Evolutionary conservation across 2,329 filamentous ascomycete species (phyloP), one percentile per base, ranked within the genome.

Genomic region (Fusarium austroafricanum): DNA sequence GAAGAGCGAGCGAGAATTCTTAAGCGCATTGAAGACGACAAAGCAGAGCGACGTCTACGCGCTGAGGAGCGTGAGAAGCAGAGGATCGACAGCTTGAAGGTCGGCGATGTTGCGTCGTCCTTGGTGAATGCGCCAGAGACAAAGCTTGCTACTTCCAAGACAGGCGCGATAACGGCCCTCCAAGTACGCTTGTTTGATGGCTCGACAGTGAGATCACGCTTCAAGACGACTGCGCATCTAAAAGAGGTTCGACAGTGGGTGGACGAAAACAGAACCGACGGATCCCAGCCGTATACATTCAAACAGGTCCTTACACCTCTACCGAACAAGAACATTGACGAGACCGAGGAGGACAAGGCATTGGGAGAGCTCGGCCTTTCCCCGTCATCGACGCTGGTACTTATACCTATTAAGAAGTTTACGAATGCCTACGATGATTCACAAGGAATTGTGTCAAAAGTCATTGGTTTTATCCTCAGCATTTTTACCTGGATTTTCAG

Each of bases 181-280:
- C 93, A 96, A 73, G 87, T 97, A 18, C 88, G 94, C 10, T 83
- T 97, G 0, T 92, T 96, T 57, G 93, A 97, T 75, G 95, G 95
- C 11, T 90, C 89, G 12, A 94, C 89, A 3, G 86, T 97, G 18
- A 89, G 93, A 39, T 86, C 84, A 5, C 88, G 86, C 18, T 97
- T 97, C 77, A 82, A 87, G 12, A 87, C 89, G 21, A 81, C 81
- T 3, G 83, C 86, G 9, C 91, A 86, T 1, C 83, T 97, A 5
- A 81, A 78, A 9, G 87, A 92, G 42, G 89, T 98, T 2, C 87
- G 95, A 10, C 79, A 83, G 9, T 97, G 93, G 92, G 86, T 98
- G 10, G 92, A 95, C 55, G 81, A 85, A 57, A 83, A 86, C 35
- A 83, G 87, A 65, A 81, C 78, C 12, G 86, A 87, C 42, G 86